Percentiles rank a stretch among this genome's conserved stretches.
Evolutionary conservation across 1,284 basidiomycete genomes (phyloP).

Genomic region (Gomphus bonarii): DNA sequence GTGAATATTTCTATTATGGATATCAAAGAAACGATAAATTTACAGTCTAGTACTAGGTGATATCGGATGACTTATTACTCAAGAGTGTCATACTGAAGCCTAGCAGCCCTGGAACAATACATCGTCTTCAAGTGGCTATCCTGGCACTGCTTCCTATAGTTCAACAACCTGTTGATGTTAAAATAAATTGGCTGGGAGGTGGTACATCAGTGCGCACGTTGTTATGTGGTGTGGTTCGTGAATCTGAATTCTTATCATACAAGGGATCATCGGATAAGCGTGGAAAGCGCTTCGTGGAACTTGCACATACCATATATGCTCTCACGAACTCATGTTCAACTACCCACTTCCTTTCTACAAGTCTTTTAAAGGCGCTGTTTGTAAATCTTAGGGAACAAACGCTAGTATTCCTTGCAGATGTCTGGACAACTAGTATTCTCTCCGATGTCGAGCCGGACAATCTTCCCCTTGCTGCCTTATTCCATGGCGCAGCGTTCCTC

Average conservation of each 20-base stretch:
- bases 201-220: conserved; percentile 21
- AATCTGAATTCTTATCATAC: not conserved
- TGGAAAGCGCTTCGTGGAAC: conserved; percentile 36
- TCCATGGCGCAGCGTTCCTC: conserved; percentile 67
- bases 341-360: conserved; percentile 38
- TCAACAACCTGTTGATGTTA: conserved; percentile 30
- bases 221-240: not conserved
- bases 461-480: conserved; percentile 36
- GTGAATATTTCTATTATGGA: conserved; percentile 23
- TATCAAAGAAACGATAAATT: conserved; percentile 27
- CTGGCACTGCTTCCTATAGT: conserved; percentile 38
- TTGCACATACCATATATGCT: conserved; percentile 53
- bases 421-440: conserved; percentile 15
- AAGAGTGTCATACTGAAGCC: conserved; percentile 47
- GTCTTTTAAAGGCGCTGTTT: conserved; percentile 59
- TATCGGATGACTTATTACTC: conserved; percentile 28
- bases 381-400: conserved; percentile 58
- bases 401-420: conserved; percentile 61
- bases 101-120: conserved; percentile 40
- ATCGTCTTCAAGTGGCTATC: conserved; percentile 46
- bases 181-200: conserved; percentile 38
- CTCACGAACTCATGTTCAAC: conserved; percentile 42
- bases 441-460: conserved; percentile 21
- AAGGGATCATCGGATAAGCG: conserved; percentile 20
- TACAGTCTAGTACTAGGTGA: conserved; percentile 11